Conservation (phyloP, 441 rosid genomes). For the Eruca vesicaria region DNA sequence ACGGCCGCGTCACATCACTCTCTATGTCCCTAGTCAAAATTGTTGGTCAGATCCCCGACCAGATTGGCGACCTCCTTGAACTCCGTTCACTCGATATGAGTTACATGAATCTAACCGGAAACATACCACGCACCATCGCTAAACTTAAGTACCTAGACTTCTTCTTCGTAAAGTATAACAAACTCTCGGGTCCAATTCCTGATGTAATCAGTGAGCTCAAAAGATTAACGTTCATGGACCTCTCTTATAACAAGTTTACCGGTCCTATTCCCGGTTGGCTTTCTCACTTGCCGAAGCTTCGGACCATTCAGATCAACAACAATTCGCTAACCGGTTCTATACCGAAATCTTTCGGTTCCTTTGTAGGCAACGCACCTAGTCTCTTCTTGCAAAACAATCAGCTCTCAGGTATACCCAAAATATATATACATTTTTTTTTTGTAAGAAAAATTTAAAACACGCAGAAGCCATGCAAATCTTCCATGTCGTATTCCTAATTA, state of each 20-base stretch:
- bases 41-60: conserved; percentile 54
- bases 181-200: conserved; percentile 61
- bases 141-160: conserved; percentile 54
- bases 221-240: conserved; percentile 42
- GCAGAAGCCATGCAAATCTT: no score
- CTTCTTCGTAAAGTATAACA: conserved; percentile 48
- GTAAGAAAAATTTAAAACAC: no score
- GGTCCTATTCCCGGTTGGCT: conserved; percentile 46
- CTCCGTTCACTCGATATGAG: conserved; percentile 52
- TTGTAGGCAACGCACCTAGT: conserved; percentile 36
- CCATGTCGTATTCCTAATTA: no score
- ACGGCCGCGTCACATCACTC: conserved; percentile 52
- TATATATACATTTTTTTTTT: no score
- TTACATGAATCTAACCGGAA: conserved; percentile 59
- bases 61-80: conserved; percentile 59
- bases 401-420: conserved; percentile 51
- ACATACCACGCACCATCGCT: conserved; percentile 28
- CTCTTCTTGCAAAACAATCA: conserved; percentile 66
- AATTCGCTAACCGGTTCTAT: conserved; percentile 60
- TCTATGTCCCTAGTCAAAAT: conserved; percentile 48
- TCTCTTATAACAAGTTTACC: neutral
- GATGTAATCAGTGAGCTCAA: conserved; percentile 52
- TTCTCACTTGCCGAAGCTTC: conserved; percentile 52
- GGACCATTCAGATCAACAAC: conserved; percentile 48
- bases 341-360: conserved; percentile 60